Conservation (phyloP, 352 stramenopile species). For the Globisporangium radiosum region DNA sequence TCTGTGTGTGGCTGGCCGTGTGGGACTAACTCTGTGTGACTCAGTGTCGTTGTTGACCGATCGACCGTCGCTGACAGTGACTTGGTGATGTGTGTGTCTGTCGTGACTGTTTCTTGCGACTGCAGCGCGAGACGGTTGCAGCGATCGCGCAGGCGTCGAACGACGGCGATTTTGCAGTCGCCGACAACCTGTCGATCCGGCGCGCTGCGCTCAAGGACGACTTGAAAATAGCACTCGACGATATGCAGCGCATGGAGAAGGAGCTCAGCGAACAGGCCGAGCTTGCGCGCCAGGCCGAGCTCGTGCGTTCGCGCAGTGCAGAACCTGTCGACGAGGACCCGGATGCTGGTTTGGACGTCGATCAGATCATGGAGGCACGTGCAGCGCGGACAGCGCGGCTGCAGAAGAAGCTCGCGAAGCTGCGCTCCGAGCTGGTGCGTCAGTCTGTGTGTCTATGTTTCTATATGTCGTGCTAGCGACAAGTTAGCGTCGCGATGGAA, state of each 20-base stretch:
- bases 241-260: slow-evolving; percentile 65
- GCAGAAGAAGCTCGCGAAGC: slow-evolving; percentile 37
- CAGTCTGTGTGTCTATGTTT: neutral
- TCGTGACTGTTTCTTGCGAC: neutral
- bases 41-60: neutral
- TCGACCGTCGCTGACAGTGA: neutral
- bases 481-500: neutral
- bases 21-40: neutral
- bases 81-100: neutral
- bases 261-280: slow-evolving; percentile 32
- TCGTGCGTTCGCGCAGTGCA: slow-evolving; percentile 21
- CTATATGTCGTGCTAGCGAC: neutral
- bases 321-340: slow-evolving; percentile 3
- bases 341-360: slow-evolving; percentile 27
- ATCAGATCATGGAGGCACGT: slow-evolving; percentile 41
- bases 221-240: slow-evolving; percentile 53
- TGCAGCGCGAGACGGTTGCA: slow-evolving; percentile 48
- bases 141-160: slow-evolving; percentile 48
- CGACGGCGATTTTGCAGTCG: slow-evolving; percentile 44
- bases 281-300: slow-evolving; percentile 16
- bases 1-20: no score
- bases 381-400: slow-evolving; percentile 26
- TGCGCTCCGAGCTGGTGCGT: slow-evolving; percentile 35
- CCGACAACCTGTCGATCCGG: slow-evolving; percentile 58
- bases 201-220: slow-evolving; percentile 63